Evolutionary conservation across 1,284 basidiomycete genomes (phyloP), one percentile per base, ranked within the genome.

Genomic region (Malassezia sympodialis): DNA sequence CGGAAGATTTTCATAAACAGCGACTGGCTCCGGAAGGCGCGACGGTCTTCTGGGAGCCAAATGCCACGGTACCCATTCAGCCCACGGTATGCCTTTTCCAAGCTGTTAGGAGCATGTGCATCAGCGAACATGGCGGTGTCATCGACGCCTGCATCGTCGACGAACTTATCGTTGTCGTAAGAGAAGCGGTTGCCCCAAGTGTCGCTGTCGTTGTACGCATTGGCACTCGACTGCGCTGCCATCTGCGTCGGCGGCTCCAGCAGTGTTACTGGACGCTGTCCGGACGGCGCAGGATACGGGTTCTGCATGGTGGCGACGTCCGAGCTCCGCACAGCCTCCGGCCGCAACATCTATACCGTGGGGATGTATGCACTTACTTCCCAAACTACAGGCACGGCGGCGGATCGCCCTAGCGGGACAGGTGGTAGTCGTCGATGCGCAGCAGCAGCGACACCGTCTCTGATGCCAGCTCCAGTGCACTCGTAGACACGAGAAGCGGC

Each of bases 401-500:
- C 39, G n/a, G n/a, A n/a, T 40, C 19, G 17, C 17, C 1, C 60
- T 58, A 71, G 49, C 68, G 64, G 46, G 69, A 66, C 14, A 72
- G 60, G 42, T 72, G 69, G 56, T 94, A 94, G 75, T 96, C 93
- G 76, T 98, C 94, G 48, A 98, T 96, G 78, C 94, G 88, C 75
- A 99, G 78, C 71, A 99, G 78, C 62, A 99, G 77, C 66, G 90
- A 88, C n/a, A 96, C 93, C 0, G 94, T 98, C 79, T 99, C 94
- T 12, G 93, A 94, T 35, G 94, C 81, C 49, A 98, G 81, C 78
- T 96, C 91, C 59, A 98, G 80, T 4, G 94, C 94, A 67, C 88
- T 93, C 31, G 91, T 98, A 34, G 88, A 87, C 24, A 99, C 94
- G 43, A 99, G 79, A 58, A 99, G 78, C 17, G 94, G 94, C 76